These are phyloP conservation scores for Gossypium mustelinum DNA, from an alignment of 345 rosid genomes.

Conservation along the genomic window DNA sequence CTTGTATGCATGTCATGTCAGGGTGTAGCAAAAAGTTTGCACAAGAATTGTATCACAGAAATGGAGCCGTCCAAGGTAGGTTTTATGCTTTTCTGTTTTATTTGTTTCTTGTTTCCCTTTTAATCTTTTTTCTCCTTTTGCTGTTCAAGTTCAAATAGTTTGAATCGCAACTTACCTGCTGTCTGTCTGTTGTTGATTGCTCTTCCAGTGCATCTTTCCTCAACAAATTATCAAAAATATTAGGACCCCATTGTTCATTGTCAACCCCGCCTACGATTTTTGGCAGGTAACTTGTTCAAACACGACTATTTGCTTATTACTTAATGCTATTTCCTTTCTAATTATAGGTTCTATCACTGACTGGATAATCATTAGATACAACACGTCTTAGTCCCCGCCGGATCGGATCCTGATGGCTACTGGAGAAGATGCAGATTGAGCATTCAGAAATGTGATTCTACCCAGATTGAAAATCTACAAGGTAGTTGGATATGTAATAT, in stretches of 20 bases:
- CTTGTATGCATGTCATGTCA: constrained; percentile 19
- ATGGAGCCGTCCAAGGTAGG: constrained; percentile 44
- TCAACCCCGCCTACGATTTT: constrained; percentile 83
- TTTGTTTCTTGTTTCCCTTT: constrained; percentile 4
- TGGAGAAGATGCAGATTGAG: constrained; percentile 69
- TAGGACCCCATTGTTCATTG: constrained; percentile 65
- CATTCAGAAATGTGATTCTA: constrained; percentile 49
- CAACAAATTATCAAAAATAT: constrained; percentile 47
- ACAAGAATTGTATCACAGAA: constrained; percentile 38
- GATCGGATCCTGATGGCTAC: constrained; percentile 43
- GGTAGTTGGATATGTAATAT: constrained; percentile 38
- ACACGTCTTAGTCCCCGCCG: constrained; percentile 60
- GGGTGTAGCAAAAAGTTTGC: constrained; percentile 60
- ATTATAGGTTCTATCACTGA: constrained; percentile 21
- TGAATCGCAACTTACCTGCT: background rate
- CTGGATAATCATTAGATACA: constrained; percentile 45
- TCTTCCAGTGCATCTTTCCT: constrained; percentile 67
- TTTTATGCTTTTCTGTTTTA: constrained; percentile 14
- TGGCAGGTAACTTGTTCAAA: constrained; percentile 71
- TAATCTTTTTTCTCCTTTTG: background rate
- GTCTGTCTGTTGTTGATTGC: constrained; percentile 10
- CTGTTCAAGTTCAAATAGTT: background rate
- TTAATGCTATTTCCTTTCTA: constrained; percentile 11
- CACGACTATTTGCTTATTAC: constrained; percentile 2
- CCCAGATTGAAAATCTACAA: constrained; percentile 52